Percentiles rank a stretch among this genome's conserved stretches.
phyloP scores from a whole-genome alignment of 805 yeast genomes.

The Saccharomycopsis sp. region DNA sequence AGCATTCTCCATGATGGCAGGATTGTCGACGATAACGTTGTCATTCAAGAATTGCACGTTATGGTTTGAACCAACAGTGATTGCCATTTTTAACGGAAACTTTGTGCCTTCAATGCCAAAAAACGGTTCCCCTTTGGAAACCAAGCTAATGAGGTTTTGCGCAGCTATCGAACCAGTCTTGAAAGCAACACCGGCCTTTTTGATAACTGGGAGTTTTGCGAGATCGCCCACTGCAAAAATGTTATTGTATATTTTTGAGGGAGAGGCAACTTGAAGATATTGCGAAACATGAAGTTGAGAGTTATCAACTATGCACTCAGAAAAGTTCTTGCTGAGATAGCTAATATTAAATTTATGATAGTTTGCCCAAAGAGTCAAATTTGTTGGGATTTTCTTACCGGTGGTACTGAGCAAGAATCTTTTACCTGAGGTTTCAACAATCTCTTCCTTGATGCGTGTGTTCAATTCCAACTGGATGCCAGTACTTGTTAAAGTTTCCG shows the following conservation, averaged over 20 bases:
- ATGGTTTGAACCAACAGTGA: conserved; percentile 13
- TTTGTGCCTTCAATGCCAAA: not conserved
- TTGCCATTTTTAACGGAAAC: conserved; percentile 15
- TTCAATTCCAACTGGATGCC: conserved; percentile 27
- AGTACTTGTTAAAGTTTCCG: conserved; percentile 13
- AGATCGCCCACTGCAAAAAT: conserved; percentile 34
- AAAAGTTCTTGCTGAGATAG: no score
- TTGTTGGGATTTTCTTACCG: conserved; percentile 21
- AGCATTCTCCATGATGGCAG: conserved; percentile 1
- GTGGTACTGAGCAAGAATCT: conserved; percentile 7
- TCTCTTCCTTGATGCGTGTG: conserved; percentile 26
- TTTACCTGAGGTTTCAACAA: not conserved
- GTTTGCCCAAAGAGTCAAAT: conserved; percentile 32
- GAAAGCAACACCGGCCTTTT: conserved; percentile 34
- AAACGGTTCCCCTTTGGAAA: not conserved
- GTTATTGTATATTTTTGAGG: conserved; percentile 22
- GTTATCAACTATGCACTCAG: no score
- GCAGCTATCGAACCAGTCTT: conserved; percentile 25
- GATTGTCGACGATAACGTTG: conserved; percentile 8
- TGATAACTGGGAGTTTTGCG: conserved; percentile 30
- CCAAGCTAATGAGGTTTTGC: not conserved
- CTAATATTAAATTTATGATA: conserved; percentile 29
- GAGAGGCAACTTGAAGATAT: no score
- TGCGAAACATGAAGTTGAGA: no score
- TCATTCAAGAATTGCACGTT: conserved; percentile 10